Conservation (phyloP, 1,284 basidiomycete species). For the Trichosporon sp. region DNA sequence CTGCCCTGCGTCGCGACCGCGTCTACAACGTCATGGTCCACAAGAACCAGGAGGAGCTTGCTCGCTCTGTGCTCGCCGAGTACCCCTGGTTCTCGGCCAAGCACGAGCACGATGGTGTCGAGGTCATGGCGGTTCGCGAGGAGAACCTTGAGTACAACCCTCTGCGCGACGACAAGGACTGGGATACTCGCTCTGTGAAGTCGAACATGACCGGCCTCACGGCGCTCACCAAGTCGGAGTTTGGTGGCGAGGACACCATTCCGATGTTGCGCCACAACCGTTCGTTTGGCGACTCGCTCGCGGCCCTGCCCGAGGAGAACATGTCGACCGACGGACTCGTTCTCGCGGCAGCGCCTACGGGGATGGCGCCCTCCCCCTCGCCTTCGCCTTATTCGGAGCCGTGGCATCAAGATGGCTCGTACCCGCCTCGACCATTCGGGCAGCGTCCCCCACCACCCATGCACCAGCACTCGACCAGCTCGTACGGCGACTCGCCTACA, state of each 20-base stretch:
- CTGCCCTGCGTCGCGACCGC: slow-evolving; percentile 57
- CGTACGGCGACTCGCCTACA: neutral
- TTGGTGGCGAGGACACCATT: neutral
- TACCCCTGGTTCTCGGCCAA: slow-evolving; percentile 55
- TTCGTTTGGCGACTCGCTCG: neutral
- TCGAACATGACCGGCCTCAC: slow-evolving; percentile 36
- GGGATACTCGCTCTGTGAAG: slow-evolving; percentile 50
- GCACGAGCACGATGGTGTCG: slow-evolving; percentile 44
- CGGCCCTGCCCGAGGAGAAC: slow-evolving; percentile 28
- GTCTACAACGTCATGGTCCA: slow-evolving; percentile 58
- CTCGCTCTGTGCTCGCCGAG: slow-evolving; percentile 49
- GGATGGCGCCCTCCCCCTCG: slow-evolving; percentile 12
- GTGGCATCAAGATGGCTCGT: slow-evolving; percentile 22
- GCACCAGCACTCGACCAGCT: neutral
- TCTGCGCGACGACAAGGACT: slow-evolving; percentile 43
- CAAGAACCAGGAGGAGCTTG: slow-evolving; percentile 53
- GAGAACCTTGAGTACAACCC: slow-evolving; percentile 57
- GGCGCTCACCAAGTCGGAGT: slow-evolving; percentile 21
- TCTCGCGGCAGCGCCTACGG: slow-evolving; percentile 7
- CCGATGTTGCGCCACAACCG: slow-evolving; percentile 13
- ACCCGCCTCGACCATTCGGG: slow-evolving; percentile 22
- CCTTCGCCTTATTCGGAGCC: slow-evolving; percentile 22
- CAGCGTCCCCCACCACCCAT: neutral
- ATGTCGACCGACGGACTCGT: slow-evolving; percentile 50
- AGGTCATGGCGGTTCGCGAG: slow-evolving; percentile 55